Conservation (phyloP, 768 basidiomycete genomes). For the Ramaria sp. region DNA sequence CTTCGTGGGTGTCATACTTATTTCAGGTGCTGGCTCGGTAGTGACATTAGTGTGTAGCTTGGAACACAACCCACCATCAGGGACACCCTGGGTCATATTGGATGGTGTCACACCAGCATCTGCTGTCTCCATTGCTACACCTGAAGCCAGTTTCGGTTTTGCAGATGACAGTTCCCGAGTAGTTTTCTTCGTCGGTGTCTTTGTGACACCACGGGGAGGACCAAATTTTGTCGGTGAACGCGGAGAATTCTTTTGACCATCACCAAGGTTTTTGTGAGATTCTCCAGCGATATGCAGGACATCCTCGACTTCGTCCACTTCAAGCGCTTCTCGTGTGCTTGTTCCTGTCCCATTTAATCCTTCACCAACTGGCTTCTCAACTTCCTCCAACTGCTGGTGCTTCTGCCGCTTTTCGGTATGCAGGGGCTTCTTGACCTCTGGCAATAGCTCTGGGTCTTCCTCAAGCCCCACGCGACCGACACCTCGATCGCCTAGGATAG, state of each 20-base stretch:
- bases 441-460: conserved; percentile 1
- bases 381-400: neutral
- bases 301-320: conserved; percentile 10
- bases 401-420: neutral
- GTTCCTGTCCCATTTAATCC: neutral
- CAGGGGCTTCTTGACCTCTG: neutral
- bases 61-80: neutral
- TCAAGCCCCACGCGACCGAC: conserved; percentile 17
- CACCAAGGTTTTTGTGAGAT: neutral
- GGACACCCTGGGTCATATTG: neutral
- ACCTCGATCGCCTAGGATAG: conserved; percentile 25
- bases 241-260: neutral
- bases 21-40: neutral
- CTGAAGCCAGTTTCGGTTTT: neutral
- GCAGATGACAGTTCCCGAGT: neutral
- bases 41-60: no score
- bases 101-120: no score
- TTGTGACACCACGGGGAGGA: neutral
- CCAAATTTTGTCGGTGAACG: neutral
- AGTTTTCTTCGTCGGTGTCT: neutral
- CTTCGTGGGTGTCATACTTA: neutral
- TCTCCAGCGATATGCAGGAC: neutral
- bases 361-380: neutral
- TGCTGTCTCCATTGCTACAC: no score
- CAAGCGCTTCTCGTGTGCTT: conserved; percentile 10